phyloP scores from a whole-genome alignment of 2,329 filamentous ascomycete species.

The Aspergillus eucalypticola region DNA sequence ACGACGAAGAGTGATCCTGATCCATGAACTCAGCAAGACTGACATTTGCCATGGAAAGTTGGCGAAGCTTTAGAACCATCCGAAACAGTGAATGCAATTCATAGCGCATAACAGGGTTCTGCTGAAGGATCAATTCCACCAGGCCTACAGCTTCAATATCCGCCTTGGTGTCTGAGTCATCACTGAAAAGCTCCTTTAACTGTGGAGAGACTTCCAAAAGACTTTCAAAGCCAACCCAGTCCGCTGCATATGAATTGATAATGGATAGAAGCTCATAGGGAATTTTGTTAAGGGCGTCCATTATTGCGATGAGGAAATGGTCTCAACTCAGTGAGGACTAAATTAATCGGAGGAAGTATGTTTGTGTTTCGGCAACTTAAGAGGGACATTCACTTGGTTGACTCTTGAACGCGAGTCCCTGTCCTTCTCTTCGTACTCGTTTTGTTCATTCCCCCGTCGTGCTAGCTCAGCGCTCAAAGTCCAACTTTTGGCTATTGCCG shows the following conservation, averaged over 20 bases:
- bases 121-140: neutral
- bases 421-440: no score
- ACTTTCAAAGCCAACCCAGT: neutral
- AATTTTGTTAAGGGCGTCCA: neutral
- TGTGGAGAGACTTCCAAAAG: neutral
- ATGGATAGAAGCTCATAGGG: neutral
- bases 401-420: no score
- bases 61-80: neutral
- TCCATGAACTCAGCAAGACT: neutral
- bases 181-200: neutral
- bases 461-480: no score
- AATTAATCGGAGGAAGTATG: no score
- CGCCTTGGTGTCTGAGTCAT: neutral
- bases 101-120: neutral
- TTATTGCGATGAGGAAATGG: neutral
- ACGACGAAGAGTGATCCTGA: neutral
- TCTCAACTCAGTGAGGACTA: no score
- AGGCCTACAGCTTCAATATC: neutral
- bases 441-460: no score
- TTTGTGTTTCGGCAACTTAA: no score
- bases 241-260: neutral
- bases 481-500: no score
- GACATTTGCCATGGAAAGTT: rapidly evolving
- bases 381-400: no score
- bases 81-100: neutral